Conservation (phyloP, 2,329 filamentous ascomycete species). For the Sporothrix variecibatus region DNA sequence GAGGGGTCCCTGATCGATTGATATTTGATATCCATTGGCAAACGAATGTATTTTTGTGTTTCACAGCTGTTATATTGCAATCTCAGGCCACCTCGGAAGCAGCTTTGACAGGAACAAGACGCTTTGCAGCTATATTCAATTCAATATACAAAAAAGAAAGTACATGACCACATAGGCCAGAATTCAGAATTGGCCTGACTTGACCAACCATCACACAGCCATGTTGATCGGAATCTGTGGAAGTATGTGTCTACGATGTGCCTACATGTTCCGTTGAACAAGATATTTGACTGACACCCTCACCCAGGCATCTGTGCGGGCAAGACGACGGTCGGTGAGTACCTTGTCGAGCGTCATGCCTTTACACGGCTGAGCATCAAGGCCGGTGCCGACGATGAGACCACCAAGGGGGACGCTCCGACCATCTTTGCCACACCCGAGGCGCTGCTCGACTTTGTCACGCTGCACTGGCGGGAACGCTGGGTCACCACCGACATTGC, state of each 20-base stretch:
- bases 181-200: not conserved
- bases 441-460: conserved; percentile 76
- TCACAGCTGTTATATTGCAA: not conserved
- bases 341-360: conserved; percentile 79
- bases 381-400: not conserved
- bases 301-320: conserved; percentile 84
- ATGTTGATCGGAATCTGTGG: conserved; percentile 81
- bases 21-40: not conserved
- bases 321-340: conserved; percentile 86
- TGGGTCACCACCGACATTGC: conserved; percentile 87
- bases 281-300: conserved; percentile 15
- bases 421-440: conserved; percentile 61
- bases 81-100: not conserved
- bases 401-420: not conserved
- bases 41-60: not conserved
- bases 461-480: conserved; percentile 75
- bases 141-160: not conserved
- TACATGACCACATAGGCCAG: not conserved
- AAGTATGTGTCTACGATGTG: conserved; percentile 48
- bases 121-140: not conserved
- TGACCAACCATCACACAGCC: conserved; percentile 28
- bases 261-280: not conserved
- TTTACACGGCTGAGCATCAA: conserved; percentile 72
- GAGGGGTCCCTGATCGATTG: not conserved
- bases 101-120: not conserved